Conservation (phyloP, 805 yeast species). For the Wickerhamomyces mucosus region DNA sequence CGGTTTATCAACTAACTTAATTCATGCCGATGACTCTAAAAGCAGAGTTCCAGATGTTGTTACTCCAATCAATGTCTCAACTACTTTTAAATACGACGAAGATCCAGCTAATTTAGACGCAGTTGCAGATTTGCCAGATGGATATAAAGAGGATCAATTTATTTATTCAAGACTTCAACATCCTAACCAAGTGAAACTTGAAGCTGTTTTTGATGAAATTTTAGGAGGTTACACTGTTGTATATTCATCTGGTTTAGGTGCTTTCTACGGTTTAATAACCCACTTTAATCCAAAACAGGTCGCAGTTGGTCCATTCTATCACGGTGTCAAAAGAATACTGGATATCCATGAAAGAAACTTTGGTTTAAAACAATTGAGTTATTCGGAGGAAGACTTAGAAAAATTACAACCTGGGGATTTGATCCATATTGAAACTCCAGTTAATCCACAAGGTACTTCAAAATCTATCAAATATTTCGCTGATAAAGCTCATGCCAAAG, state of each 20-base stretch:
- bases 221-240: constrained; percentile 57
- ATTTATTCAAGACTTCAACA: constrained; percentile 69
- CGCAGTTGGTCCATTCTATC: constrained; percentile 75
- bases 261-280: constrained; percentile 68
- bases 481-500: constrained; percentile 62
- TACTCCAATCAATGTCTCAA: constrained; percentile 74
- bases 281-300: constrained; percentile 64
- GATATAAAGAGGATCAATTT: constrained; percentile 26
- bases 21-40: constrained; percentile 64
- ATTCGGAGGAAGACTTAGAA: constrained; percentile 40
- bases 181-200: constrained; percentile 63
- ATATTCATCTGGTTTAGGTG: constrained; percentile 74
- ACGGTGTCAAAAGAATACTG: constrained; percentile 72
- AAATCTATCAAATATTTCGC: constrained; percentile 57
- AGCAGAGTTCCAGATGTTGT: constrained; percentile 55
- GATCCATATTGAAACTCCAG: constrained; percentile 80
- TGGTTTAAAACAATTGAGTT: constrained; percentile 40
- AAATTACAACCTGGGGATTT: constrained; percentile 52
- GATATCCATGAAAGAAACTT: constrained; percentile 51
- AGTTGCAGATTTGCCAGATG: constrained; percentile 29
- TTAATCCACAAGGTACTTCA: constrained; percentile 71
- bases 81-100: constrained; percentile 62
- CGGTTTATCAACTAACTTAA: constrained; percentile 42
- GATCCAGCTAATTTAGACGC: constrained; percentile 49
- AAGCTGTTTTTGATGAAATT: constrained; percentile 49